Evolutionary conservation across 768 basidiomycete genomes (phyloP).

Genomic region (Psilocybe tampanensis): DNA sequence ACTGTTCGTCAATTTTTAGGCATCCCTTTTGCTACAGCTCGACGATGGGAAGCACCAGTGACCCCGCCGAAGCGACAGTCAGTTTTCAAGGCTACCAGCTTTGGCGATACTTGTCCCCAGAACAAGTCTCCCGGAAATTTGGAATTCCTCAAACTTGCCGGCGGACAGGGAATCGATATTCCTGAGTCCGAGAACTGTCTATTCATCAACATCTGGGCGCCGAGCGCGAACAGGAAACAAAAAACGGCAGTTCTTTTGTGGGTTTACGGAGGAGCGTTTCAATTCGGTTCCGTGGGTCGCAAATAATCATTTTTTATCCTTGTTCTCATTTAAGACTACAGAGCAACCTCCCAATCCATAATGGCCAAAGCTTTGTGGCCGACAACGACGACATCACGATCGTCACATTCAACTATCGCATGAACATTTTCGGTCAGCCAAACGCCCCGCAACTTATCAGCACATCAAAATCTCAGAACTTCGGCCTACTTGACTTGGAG

Average conservation of each 20-base stretch:
- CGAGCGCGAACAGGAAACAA: constrained; percentile 32
- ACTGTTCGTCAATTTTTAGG: constrained; percentile 38
- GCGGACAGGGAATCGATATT: constrained; percentile 26
- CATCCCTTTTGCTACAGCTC: constrained; percentile 35
- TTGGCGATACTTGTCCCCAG: constrained; percentile 34
- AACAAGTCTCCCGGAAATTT: constrained; percentile 16
- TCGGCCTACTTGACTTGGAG: constrained; percentile 39
- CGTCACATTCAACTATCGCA: constrained; percentile 40
- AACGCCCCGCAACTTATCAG: constrained; percentile 37
- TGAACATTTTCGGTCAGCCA: constrained; percentile 42
- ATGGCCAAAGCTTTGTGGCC: constrained; percentile 32
- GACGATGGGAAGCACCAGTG: constrained; percentile 33
- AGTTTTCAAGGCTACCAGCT: constrained; percentile 27
- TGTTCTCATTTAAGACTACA: constrained; percentile 8
- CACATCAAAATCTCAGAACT: constrained; percentile 32
- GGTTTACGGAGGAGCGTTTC: constrained; percentile 41
- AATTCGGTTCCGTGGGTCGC: constrained; percentile 35
- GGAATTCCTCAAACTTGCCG: constrained; percentile 28
- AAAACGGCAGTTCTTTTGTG: constrained; percentile 37
- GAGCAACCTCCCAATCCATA: constrained; percentile 30
- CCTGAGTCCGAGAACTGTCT: constrained; percentile 39
- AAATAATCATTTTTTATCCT: not conserved
- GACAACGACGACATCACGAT: constrained; percentile 36
- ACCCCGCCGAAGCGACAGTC: constrained; percentile 20
- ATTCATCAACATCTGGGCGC: constrained; percentile 41